Percentiles rank a stretch among this genome's conserved stretches.
These are phyloP conservation scores for Pythium chondricola DNA, from an alignment of 352 stramenopile species.

Conservation along the genomic window DNA sequence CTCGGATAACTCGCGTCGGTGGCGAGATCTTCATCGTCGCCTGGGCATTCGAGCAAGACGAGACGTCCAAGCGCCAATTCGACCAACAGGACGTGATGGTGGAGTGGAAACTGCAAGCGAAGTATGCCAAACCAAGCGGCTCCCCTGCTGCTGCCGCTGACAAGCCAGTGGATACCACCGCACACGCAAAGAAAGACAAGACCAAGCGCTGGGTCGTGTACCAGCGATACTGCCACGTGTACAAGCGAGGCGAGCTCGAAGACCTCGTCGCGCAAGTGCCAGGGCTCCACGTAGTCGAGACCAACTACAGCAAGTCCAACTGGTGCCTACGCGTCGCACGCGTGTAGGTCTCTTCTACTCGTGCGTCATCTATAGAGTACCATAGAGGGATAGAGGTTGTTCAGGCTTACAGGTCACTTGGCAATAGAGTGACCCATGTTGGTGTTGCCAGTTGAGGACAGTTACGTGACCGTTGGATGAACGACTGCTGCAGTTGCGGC, in stretches of 20 bases:
- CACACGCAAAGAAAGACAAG: slow-evolving; percentile 34
- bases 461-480: too few relatives aligned
- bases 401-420: too few relatives aligned
- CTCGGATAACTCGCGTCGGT: slow-evolving; percentile 51
- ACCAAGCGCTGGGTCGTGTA: slow-evolving; percentile 74
- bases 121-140: slow-evolving; percentile 29
- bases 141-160: background rate
- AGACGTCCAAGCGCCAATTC: slow-evolving; percentile 68
- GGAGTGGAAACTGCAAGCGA: slow-evolving; percentile 85
- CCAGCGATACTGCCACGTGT: slow-evolving; percentile 82
- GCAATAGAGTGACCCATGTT: too few relatives aligned
- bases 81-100: slow-evolving; percentile 78
- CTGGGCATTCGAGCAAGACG: slow-evolving; percentile 82
- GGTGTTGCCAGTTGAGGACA: too few relatives aligned
- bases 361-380: too few relatives aligned
- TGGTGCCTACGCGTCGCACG: slow-evolving; percentile 60
- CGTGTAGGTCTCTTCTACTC: slow-evolving; percentile 12
- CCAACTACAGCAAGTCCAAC: slow-evolving; percentile 74
- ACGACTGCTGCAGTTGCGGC: too few relatives aligned
- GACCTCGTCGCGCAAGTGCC: slow-evolving; percentile 47
- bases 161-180: background rate
- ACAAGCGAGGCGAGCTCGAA: slow-evolving; percentile 60
- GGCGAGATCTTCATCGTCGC: slow-evolving; percentile 57
- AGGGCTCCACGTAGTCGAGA: slow-evolving; percentile 46
- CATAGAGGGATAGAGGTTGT: too few relatives aligned